Base-by-base conservation (phyloP, 768 basidiomycete species). In the Rhodotorula diobovata region DNA sequence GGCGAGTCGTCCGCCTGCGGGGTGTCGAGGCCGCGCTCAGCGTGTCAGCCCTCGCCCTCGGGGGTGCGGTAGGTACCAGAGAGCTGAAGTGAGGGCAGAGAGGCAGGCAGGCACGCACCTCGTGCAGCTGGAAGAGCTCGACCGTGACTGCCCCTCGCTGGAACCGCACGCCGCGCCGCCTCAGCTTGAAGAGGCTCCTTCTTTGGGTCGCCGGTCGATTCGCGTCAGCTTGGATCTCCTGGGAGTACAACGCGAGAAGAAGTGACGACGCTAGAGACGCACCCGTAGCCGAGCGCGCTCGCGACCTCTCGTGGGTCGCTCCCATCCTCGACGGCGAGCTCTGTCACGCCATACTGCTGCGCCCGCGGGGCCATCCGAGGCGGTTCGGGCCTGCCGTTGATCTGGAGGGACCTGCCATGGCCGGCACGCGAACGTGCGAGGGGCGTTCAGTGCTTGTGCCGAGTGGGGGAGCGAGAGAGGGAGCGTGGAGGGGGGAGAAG, bases 271-370 rank as follows among this genome's bases (percentile, higher is more conserved):
- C 4, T 14, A 2, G 25, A 25, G 14, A 45, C 66, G n/a, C 43
- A 67, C 70, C 41, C 35, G 53, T 63, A 71, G 5, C 70, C 70
- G 18, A 71, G 43, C 12, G 66, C 56, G 25, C 4, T 6, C 7
- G 37, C 70, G 7, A 71, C 5, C 28, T n/a, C 43, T 1, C 45
- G 20, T 11, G 70, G 70, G 18, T 63, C 55, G 32, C 28, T 14
- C 14, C 70, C 66, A 0, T 55, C 66, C 23, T 59, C 62, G 56
- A 67, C 34, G 8, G 66, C 32, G 23, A 71, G 60, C 57, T 71
- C 70, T n/a, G 48, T 54, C 21, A 67, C 70, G 51, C 61, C 62
- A 37, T 59, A 56, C 53, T 71, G 70, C 34, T 67, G 15, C 18
- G 70, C 70, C 1, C 37, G 30, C 3, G 70, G 66, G 1, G 70